A percentile compares a stretch with the other conserved stretches of the same genome.
phyloP scores from a whole-genome alignment of 148 eudicot genomes.

The Oxyria digyna region DNA sequence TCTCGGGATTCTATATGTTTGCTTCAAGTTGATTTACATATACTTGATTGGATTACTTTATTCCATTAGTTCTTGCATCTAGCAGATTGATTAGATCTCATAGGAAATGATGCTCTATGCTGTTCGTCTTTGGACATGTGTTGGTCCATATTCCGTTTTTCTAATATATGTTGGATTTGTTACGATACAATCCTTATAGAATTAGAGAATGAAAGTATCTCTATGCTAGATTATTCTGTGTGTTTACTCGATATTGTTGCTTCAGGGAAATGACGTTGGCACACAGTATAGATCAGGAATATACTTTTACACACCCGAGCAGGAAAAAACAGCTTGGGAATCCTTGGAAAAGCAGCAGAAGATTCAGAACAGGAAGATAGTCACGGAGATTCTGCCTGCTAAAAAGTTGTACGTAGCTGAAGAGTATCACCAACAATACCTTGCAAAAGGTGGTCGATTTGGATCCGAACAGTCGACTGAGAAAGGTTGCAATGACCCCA shows the following conservation, averaged over 20 bases:
- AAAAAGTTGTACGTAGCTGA: slow-evolving; percentile 8
- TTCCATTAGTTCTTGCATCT: background rate
- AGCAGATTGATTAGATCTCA: background rate
- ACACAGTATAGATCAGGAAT: slow-evolving; percentile 7
- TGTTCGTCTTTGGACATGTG: background rate
- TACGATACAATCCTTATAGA: background rate
- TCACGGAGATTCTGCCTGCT: slow-evolving; percentile 8
- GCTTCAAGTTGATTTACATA: background rate
- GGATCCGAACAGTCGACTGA: slow-evolving; percentile 1
- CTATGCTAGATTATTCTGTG: background rate
- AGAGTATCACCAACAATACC: slow-evolving; percentile 8
- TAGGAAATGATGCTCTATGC: background rate
- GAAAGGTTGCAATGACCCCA: slow-evolving; percentile 7
- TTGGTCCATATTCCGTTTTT: background rate
- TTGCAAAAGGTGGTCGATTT: slow-evolving; percentile 9
- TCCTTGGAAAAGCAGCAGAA: slow-evolving; percentile 10
- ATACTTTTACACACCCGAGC: slow-evolving; percentile 8
- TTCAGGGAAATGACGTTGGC: slow-evolving; percentile 9
- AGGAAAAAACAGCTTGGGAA: slow-evolving; percentile 7
- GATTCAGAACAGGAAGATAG: slow-evolving; percentile 5
- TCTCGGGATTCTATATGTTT: background rate
- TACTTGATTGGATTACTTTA: background rate
- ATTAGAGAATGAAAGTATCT: background rate
- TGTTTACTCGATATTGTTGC: background rate
- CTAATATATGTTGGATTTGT: background rate